Conservation (phyloP, 2,329 filamentous ascomycete genomes). For the Diaporthe humulicola region DNA sequence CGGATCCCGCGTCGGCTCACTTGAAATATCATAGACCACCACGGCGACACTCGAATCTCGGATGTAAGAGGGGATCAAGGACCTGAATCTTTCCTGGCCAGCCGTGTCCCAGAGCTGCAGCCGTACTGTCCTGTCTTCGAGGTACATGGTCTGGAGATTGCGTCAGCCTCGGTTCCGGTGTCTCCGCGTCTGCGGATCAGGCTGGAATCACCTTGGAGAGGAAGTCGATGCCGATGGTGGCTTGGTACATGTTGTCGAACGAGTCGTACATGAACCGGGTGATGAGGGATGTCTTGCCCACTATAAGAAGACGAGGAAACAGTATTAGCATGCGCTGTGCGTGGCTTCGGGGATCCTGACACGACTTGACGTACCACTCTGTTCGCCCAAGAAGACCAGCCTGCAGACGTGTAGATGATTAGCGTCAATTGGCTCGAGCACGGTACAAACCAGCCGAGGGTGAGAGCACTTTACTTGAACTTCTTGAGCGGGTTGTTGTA, state of each 20-base stretch:
- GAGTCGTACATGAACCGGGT: constrained; percentile 99
- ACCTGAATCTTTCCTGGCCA: constrained; percentile 96
- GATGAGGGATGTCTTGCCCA: constrained; percentile 98
- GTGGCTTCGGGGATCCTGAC: constrained; percentile 2
- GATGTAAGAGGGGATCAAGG: constrained; percentile 97
- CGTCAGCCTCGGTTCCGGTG: constrained; percentile 15
- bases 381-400: constrained; percentile 97
- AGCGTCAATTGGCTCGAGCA: constrained; percentile 21
- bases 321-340: neutral
- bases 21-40: constrained; percentile 98
- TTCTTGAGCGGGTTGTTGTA: constrained; percentile 99
- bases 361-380: constrained; percentile 81
- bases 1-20: constrained; percentile 56
- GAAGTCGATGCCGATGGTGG: constrained; percentile 99
- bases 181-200: constrained; percentile 44
- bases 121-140: constrained; percentile 97
- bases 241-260: constrained; percentile 99
- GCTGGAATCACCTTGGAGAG: constrained; percentile 83
- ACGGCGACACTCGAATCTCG: constrained; percentile 98
- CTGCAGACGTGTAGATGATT: constrained; percentile 58
- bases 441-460: constrained; percentile 38
- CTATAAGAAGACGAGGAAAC: constrained; percentile 60
- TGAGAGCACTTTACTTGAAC: constrained; percentile 82
- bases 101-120: constrained; percentile 99
- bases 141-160: constrained; percentile 90